Conservation (phyloP, 2,329 filamentous ascomycete genomes). For the Fusarium proliferatum region DNA sequence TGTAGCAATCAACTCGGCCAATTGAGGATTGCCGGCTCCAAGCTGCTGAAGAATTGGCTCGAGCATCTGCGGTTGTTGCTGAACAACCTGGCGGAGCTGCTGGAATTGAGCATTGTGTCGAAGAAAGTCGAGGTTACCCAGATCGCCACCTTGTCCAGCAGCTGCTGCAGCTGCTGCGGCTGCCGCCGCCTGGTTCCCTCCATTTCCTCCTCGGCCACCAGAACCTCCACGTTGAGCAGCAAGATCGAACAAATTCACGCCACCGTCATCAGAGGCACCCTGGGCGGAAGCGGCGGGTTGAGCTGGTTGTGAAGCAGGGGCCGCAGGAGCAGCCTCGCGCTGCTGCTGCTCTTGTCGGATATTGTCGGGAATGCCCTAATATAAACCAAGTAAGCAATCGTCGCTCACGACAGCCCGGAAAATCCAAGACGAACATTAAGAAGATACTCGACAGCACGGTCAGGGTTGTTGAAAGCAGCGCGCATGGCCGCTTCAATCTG, state of each 20-base stretch:
- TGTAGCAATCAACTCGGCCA: constrained; percentile 90
- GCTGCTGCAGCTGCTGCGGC: constrained; percentile 57
- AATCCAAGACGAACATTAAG: constrained; percentile 72
- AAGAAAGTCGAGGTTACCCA: constrained; percentile 90
- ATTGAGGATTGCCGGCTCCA: constrained; percentile 91
- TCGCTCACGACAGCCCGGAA: not conserved
- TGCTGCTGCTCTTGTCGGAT: constrained; percentile 77
- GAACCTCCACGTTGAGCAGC: constrained; percentile 78
- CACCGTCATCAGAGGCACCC: constrained; percentile 69
- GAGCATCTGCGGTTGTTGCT: constrained; percentile 98
- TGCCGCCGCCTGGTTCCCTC: constrained; percentile 54
- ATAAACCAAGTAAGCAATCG: constrained; percentile 16
- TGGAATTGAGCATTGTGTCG: constrained; percentile 98
- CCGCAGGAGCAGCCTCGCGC: constrained; percentile 48
- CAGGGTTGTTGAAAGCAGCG: constrained; percentile 95
- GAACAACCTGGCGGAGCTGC: constrained; percentile 94
- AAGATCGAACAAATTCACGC: constrained; percentile 91
- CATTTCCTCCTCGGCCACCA: constrained; percentile 57
- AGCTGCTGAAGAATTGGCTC: constrained; percentile 98
- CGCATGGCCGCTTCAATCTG: constrained; percentile 96
- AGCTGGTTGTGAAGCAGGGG: constrained; percentile 54
- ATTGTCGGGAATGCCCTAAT: constrained; percentile 88
- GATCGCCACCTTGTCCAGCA: constrained; percentile 64
- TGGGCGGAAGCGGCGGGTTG: constrained; percentile 54
- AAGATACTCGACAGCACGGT: constrained; percentile 96